These are phyloP conservation scores for Bimuria novae-zelandiae DNA, from an alignment of 2,329 filamentous ascomycete species.

Conservation along the genomic window DNA sequence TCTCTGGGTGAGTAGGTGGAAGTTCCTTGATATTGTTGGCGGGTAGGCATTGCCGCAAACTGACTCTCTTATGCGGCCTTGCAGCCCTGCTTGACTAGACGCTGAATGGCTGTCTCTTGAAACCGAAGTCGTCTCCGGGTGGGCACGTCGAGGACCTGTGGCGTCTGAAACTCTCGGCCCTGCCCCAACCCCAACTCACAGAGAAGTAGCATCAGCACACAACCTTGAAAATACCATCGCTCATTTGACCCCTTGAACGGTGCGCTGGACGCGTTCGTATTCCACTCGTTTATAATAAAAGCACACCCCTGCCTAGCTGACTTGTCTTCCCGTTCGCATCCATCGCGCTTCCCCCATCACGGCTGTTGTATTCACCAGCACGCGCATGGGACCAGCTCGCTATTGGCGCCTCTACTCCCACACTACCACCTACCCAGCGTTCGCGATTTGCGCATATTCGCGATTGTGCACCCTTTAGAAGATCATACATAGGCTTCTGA, in stretches of 20 bases:
- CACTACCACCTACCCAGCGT: neutral
- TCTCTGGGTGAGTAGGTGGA: neutral
- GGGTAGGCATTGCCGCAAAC: neutral
- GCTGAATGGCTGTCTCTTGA: constrained; percentile 22
- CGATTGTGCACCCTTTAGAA: too few species aligned
- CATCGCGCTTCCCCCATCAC: constrained; percentile 5
- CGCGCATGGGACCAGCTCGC: neutral
- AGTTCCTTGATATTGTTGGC: neutral
- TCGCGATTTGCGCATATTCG: too few species aligned
- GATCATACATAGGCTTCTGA: too few species aligned
- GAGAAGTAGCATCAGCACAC: neutral
- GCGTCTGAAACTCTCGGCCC: constrained; percentile 29
- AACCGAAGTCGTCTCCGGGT: constrained; percentile 28
- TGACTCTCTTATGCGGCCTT: neutral
- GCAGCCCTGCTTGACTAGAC: constrained; percentile 9
- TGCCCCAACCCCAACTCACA: constrained; percentile 3
- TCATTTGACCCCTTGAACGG: constrained; percentile 5
- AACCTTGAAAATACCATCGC: neutral
- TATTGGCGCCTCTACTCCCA: neutral
- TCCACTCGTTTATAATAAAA: constrained; percentile 6
- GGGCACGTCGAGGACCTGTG: constrained; percentile 23
- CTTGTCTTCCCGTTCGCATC: neutral
- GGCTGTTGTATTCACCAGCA: neutral
- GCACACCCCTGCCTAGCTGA: constrained; percentile 11
- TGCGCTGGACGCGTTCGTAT: constrained; percentile 9